Evolutionary conservation across 805 yeast genomes (phyloP).

Genomic region (Pichia nakasei): DNA sequence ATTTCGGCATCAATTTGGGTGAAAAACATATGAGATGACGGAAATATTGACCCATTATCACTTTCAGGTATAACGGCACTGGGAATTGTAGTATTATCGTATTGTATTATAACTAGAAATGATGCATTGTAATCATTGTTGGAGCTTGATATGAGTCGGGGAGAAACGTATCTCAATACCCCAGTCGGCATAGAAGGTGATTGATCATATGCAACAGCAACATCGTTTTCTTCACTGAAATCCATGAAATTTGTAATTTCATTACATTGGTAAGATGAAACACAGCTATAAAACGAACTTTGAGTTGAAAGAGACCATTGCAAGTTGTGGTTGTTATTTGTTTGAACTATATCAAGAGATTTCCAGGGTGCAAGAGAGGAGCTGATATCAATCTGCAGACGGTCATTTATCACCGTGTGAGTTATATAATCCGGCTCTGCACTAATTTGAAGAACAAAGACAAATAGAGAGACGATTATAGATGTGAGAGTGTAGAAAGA

Average conservation of each 20-base stretch:
- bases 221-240: slow-evolving; percentile 1
- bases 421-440: not conserved
- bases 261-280: not conserved
- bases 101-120: slow-evolving; percentile 1
- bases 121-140: slow-evolving; percentile 1
- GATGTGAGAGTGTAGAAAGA: too few species aligned
- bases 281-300: not conserved
- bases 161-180: slow-evolving; percentile 3
- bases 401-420: not conserved
- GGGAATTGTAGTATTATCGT: not conserved
- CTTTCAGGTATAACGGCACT: too few species aligned
- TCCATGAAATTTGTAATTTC: not conserved
- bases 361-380: slow-evolving; percentile 1
- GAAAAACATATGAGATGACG: too few species aligned
- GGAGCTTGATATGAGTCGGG: not conserved
- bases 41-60: too few species aligned
- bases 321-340: not conserved
- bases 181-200: not conserved
- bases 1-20: too few species aligned
- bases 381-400: not conserved
- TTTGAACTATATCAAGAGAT: slow-evolving; percentile 1
- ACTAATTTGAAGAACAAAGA: not conserved
- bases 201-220: slow-evolving; percentile 1
- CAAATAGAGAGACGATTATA: too few species aligned
- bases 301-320: not conserved